Conservation (phyloP, 106 monocot genomes). For the Dendrobium huoshanense region DNA sequence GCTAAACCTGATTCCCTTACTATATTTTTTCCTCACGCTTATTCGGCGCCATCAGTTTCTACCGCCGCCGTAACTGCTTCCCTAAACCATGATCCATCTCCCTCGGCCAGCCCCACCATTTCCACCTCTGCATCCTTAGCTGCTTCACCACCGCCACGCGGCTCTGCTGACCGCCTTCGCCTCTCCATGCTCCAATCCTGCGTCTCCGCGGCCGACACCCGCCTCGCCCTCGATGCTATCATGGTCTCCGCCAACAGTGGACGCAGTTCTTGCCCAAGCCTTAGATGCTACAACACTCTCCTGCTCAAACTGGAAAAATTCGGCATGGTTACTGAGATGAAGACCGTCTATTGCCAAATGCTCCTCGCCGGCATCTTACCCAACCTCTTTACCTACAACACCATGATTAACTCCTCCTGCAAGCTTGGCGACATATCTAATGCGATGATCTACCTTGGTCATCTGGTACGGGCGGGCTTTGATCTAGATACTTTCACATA, state of each 20-base stretch:
- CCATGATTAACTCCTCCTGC: conserved; percentile 1
- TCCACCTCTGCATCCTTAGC: not conserved
- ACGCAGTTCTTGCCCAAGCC: not conserved
- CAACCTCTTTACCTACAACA: conserved; percentile 10
- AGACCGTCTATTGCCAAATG: conserved; percentile 1
- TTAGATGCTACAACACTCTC: conserved; percentile 15
- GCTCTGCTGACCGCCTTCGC: conserved; percentile 2
- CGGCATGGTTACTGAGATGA: conserved; percentile 3
- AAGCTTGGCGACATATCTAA: not conserved
- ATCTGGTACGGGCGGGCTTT: not conserved
- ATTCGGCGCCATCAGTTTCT: not conserved
- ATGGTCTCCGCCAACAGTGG: not conserved
- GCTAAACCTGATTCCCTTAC: not conserved
- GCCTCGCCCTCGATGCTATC: not conserved
- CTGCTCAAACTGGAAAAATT: conserved; percentile 3
- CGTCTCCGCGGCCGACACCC: conserved; percentile 1
- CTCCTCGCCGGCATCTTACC: not conserved
- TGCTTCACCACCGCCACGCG: not conserved
- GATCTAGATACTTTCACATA: not conserved
- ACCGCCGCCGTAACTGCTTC: not conserved
- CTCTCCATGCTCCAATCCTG: conserved; percentile 6
- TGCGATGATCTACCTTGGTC: conserved; percentile 3
- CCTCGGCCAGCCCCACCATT: not conserved
- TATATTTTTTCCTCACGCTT: not conserved
- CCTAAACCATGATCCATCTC: not conserved